Evolutionary conservation across 164 flowering plant species (phyloP), one percentile per base, ranked within the genome.

Genomic region (Tetracentron sinense): DNA sequence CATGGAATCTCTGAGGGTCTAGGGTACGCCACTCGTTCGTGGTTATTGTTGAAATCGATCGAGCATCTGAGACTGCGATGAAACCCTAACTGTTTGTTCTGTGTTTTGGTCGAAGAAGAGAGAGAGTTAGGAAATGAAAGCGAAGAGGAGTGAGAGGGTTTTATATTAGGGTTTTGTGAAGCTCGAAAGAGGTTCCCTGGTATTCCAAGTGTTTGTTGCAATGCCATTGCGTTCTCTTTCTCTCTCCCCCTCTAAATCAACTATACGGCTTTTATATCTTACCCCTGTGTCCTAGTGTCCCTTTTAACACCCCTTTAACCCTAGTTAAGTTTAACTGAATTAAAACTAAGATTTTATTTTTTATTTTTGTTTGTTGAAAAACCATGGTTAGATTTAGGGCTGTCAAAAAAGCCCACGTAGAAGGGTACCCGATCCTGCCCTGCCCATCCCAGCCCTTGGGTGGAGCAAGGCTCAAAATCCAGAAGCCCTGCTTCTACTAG

Each of bases 1-100:
- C 98, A 92, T 29, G 77, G 84, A 27, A 92, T 77, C 77, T 86
- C 96, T 6, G 83, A 4, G 12, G 98, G 98, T 60, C 66, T 76
- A 11, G 91, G 88, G 68, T 80, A 82, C 23, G 67, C 58, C 47
- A 47, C 72, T 38, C 67, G 75, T 22, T 62, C 72, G 67, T 64
- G 61, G 72, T 70, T 62, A 42, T 50, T 28, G 27, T 58, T 58
- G 62, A 27, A 16, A 31, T 49, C 28, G 49, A 57, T 14, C 4
- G 50, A 62, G 54, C 42, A 65, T 48, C 56, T 31, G 21, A 21
- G 29, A 49, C 42, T 26, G 29, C 23, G 33, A 58, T 20, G 28
- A 6, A 60, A 46, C 46, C 35, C 55, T 47, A 67, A 22, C 31
- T 8, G 61, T 56, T 42, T 28, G 47, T 29, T 26, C 6, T 50